phyloP scores from a whole-genome alignment of 2,329 filamentous ascomycete genomes.

The Fusarium scirpi region DNA sequence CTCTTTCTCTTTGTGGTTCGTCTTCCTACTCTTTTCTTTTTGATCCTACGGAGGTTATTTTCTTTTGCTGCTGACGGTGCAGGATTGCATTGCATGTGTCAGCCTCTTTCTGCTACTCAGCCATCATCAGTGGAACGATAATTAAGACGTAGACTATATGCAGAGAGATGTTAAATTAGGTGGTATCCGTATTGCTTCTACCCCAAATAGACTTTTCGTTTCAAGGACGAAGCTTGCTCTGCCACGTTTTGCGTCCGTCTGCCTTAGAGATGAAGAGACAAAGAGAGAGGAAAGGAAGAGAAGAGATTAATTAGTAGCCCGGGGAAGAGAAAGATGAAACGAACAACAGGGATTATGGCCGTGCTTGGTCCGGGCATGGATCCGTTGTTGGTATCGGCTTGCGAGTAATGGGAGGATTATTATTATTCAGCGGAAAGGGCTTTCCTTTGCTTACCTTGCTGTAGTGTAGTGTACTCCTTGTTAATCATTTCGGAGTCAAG shows the following conservation, averaged over 20 bases:
- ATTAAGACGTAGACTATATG: background rate
- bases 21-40: background rate
- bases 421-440: constrained; percentile 25
- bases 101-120: background rate
- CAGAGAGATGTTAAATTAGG: background rate
- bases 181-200: background rate
- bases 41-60: background rate
- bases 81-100: background rate
- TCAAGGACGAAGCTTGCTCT: constrained; percentile 8
- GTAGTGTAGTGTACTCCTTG: background rate
- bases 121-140: background rate
- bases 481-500: background rate
- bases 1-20: background rate
- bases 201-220: constrained; percentile 2
- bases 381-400: constrained; percentile 24
- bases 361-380: constrained; percentile 27
- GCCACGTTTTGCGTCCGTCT: constrained; percentile 27
- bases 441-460: background rate
- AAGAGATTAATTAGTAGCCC: background rate
- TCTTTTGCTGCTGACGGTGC: background rate
- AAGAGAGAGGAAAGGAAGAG: background rate
- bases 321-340: constrained; percentile 32
- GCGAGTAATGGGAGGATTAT: constrained; percentile 8
- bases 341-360: constrained; percentile 23
- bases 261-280: constrained; percentile 5